Evolutionary conservation across 164 flowering plant species (phyloP).

Genomic region (Nymphaea thermarum): DNA sequence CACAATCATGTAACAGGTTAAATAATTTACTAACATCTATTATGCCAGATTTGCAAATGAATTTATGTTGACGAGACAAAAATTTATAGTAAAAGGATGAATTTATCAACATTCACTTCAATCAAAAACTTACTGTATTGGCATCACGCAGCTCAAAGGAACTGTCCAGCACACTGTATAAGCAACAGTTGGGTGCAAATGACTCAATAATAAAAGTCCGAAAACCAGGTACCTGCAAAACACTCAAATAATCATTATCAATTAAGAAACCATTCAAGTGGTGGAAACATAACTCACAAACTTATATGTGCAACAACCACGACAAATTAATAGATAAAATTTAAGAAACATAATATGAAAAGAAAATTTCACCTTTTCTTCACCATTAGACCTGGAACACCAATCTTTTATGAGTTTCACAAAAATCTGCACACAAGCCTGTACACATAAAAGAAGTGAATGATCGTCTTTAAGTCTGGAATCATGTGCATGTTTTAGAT

Average conservation of each 20-base stretch:
- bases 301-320: background rate
- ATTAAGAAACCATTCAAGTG: background rate
- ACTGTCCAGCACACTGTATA: conserved; percentile 92
- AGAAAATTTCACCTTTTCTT: conserved; percentile 53
- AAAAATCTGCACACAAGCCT: conserved; percentile 95
- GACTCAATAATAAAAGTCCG: conserved; percentile 55
- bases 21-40: no score
- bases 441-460: conserved; percentile 7
- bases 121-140: conserved; percentile 54
- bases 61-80: no score
- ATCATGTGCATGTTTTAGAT: no score
- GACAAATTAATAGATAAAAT: background rate
- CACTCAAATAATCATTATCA: background rate
- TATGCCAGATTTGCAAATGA: no score
- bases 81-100: no score
- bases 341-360: no score
- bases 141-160: conserved; percentile 91
- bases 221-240: conserved; percentile 86
- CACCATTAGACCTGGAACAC: conserved; percentile 47
- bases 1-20: no score
- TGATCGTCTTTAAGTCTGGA: background rate
- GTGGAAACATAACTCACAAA: background rate
- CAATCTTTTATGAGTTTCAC: conserved; percentile 84
- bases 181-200: conserved; percentile 82
- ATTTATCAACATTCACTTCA: background rate